phyloP scores from a whole-genome alignment of 345 rosid species.

The Ceriops tagal region DNA sequence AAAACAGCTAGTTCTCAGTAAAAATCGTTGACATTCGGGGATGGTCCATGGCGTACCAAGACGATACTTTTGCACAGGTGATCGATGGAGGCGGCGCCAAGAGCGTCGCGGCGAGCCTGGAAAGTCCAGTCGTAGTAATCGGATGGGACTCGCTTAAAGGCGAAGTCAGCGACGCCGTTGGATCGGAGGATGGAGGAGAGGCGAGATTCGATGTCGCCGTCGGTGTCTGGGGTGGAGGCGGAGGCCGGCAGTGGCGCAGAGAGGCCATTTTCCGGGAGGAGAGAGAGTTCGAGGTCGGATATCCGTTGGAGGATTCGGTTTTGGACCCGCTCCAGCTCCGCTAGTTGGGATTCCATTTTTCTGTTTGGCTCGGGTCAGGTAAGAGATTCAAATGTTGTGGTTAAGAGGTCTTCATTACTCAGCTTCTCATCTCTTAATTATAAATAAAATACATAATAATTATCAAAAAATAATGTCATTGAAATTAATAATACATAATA shows the following conservation, averaged over 20 bases:
- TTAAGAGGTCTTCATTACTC: too few species aligned
- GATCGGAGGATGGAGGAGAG: slow-evolving; percentile 62
- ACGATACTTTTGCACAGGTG: slow-evolving; percentile 97
- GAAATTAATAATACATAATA: too few species aligned
- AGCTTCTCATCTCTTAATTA: too few species aligned
- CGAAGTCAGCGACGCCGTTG: slow-evolving; percentile 51
- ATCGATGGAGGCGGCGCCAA: slow-evolving; percentile 65
- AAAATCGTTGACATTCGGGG: too few species aligned
- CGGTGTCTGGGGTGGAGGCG: slow-evolving; percentile 11
- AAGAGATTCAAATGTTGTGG: too few species aligned
- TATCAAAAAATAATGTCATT: too few species aligned
- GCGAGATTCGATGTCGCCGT: slow-evolving; percentile 45
- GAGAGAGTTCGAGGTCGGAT: slow-evolving; percentile 42
- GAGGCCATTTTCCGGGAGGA: slow-evolving; percentile 24
- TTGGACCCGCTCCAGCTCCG: slow-evolving; percentile 60
- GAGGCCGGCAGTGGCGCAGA: slow-evolving; percentile 22
- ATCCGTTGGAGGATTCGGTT: slow-evolving; percentile 49
- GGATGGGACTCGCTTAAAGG: slow-evolving; percentile 51
- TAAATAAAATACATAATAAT: too few species aligned
- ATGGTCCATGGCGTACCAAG: slow-evolving; percentile 42
- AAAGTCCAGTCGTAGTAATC: slow-evolving; percentile 79
- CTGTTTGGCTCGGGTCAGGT: too few species aligned
- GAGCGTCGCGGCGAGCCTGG: slow-evolving; percentile 65
- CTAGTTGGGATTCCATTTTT: slow-evolving; percentile 40
- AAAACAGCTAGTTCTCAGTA: too few species aligned